phyloP scores from a whole-genome alignment of 1,139 yeast genomes.

The Yamadazyma siamensis region DNA sequence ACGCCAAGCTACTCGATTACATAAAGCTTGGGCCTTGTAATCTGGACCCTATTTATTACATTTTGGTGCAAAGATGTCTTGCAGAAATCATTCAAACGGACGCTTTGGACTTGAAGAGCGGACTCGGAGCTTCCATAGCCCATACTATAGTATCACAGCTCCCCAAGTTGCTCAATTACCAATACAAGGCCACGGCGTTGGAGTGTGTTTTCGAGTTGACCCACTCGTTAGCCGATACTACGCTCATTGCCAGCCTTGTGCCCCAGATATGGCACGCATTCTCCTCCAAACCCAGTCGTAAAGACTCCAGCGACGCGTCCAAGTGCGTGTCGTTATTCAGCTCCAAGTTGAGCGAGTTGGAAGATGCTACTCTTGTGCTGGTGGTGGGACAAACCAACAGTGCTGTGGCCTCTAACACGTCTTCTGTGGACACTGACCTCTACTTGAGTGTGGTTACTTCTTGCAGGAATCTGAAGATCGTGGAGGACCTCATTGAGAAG shows the following conservation, averaged over 20 bases:
- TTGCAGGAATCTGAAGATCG: no score
- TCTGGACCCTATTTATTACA: slow-evolving; percentile 50
- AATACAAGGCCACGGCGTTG: slow-evolving; percentile 19
- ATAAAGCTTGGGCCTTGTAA: slow-evolving; percentile 51
- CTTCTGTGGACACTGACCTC: no score
- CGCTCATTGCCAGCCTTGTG: not conserved
- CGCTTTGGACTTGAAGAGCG: slow-evolving; percentile 6
- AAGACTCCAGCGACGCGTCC: no score
- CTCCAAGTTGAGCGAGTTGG: no score
- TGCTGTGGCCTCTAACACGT: no score
- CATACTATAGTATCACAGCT: slow-evolving; percentile 19
- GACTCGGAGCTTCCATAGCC: slow-evolving; percentile 18
- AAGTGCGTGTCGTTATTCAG: no score
- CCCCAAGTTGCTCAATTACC: slow-evolving; percentile 13
- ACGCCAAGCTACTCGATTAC: slow-evolving; percentile 39
- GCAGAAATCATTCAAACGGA: slow-evolving; percentile 13
- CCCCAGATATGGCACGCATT: no score
- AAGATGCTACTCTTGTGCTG: no score
- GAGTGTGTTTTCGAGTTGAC: slow-evolving; percentile 16
- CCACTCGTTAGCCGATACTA: slow-evolving; percentile 3
- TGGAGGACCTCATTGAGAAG: no score
- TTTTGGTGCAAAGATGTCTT: slow-evolving; percentile 21
- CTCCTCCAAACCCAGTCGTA: no score
- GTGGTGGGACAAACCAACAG: no score
- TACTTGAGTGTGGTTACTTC: no score